phyloP scores from a whole-genome alignment of 164 flowering plant species.

The Dillenia turbinata region DNA sequence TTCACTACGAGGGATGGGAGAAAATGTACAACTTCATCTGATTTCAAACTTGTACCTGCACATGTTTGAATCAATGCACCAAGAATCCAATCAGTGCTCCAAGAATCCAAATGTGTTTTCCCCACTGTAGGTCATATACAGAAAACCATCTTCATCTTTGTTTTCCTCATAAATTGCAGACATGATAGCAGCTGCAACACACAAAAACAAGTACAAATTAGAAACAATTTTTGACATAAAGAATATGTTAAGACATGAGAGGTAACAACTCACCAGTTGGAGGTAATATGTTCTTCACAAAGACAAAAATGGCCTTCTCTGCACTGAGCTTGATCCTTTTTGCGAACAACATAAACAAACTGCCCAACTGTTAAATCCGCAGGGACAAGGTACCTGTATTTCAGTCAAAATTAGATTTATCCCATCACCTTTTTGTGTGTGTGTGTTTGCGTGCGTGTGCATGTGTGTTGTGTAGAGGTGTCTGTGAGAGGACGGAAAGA shows the following conservation, averaged over 20 bases:
- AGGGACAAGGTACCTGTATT: slow-evolving; percentile 38
- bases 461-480: too few relatives aligned
- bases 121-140: slow-evolving; percentile 41
- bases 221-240: neutral
- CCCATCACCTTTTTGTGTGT: too few relatives aligned
- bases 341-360: slow-evolving; percentile 46
- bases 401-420: too few relatives aligned
- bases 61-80: too few relatives aligned
- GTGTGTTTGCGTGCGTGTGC: too few relatives aligned
- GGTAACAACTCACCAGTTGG: slow-evolving; percentile 30
- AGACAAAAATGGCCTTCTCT: slow-evolving; percentile 46
- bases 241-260: neutral
- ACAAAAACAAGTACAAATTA: neutral
- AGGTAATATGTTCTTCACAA: slow-evolving; percentile 39
- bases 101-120: slow-evolving; percentile 39
- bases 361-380: slow-evolving; percentile 43
- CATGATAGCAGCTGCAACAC: slow-evolving; percentile 35
- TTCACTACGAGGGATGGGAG: too few relatives aligned
- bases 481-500: too few relatives aligned
- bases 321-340: slow-evolving; percentile 44
- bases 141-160: slow-evolving; percentile 42
- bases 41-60: too few relatives aligned
- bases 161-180: slow-evolving; percentile 42
- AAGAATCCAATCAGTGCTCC: too few relatives aligned
- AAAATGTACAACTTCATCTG: too few relatives aligned